phyloP scores from a whole-genome alignment of 805 yeast genomes.

The Nakazawaea ishiwadae region DNA sequence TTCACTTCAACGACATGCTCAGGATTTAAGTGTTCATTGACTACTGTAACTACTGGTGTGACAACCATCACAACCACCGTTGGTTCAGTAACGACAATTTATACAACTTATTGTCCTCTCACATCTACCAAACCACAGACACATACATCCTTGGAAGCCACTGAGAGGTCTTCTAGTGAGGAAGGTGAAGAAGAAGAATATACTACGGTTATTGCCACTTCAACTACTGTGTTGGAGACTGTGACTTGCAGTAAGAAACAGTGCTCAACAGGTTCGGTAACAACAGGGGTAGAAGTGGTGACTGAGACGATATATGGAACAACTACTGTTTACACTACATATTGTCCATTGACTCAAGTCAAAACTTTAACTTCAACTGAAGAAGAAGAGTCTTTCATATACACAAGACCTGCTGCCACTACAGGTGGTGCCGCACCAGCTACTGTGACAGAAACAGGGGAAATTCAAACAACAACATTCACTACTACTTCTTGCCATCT shows the following conservation, averaged over 20 bases:
- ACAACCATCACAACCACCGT: slow-evolving; percentile 1
- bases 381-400: background rate
- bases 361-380: no score
- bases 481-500: background rate
- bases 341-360: slow-evolving; percentile 27
- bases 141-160: no score
- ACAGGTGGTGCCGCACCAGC: no score
- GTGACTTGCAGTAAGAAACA: background rate
- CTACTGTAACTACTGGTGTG: slow-evolving; percentile 12
- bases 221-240: slow-evolving; percentile 12
- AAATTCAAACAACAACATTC: background rate
- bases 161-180: background rate
- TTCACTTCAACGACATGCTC: slow-evolving; percentile 33
- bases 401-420: no score
- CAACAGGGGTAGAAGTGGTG: background rate
- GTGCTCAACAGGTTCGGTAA: background rate
- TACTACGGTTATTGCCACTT: slow-evolving; percentile 13
- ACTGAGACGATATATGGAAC: background rate
- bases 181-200: slow-evolving; percentile 3
- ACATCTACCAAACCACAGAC: no score
- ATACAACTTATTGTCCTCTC: slow-evolving; percentile 21
- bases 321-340: no score
- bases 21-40: slow-evolving; percentile 24
- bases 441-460: background rate
- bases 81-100: slow-evolving; percentile 17